Conservation (phyloP, 208 protist genomes). For the Naegleria fowleri region DNA sequence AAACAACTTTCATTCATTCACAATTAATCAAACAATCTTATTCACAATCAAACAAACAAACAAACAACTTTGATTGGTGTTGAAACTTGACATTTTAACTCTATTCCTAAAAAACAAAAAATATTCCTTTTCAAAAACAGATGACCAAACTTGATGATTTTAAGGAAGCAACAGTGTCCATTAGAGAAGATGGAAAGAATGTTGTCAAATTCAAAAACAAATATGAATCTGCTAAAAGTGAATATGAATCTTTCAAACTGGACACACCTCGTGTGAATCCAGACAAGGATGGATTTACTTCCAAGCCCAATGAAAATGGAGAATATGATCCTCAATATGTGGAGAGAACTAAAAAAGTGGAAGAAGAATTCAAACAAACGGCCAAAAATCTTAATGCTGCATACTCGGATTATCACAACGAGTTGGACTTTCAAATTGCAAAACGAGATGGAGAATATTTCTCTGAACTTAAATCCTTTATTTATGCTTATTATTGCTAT, state of each 20-base stretch:
- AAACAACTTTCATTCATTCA: too few relatives aligned
- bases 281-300: not conserved
- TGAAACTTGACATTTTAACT: too few relatives aligned
- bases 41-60: too few relatives aligned
- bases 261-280: not conserved
- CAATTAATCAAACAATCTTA: too few relatives aligned
- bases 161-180: not conserved
- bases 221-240: not conserved
- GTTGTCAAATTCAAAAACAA: not conserved
- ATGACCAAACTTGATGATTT: not conserved
- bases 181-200: not conserved
- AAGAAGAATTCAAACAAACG: not conserved
- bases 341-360: not conserved
- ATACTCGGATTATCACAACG: not conserved
- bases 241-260: not conserved
- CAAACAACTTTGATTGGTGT: too few relatives aligned
- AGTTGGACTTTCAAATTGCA: not conserved
- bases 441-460: not conserved
- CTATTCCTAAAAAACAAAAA: too few relatives aligned
- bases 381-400: not conserved
- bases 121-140: not conserved
- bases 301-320: not conserved
- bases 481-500: conserved; percentile 7
- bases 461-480: not conserved
- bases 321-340: conserved; percentile 6